These are phyloP conservation scores for Termitomyces sp. DNA, from an alignment of 768 basidiomycete species.

Conservation along the genomic window DNA sequence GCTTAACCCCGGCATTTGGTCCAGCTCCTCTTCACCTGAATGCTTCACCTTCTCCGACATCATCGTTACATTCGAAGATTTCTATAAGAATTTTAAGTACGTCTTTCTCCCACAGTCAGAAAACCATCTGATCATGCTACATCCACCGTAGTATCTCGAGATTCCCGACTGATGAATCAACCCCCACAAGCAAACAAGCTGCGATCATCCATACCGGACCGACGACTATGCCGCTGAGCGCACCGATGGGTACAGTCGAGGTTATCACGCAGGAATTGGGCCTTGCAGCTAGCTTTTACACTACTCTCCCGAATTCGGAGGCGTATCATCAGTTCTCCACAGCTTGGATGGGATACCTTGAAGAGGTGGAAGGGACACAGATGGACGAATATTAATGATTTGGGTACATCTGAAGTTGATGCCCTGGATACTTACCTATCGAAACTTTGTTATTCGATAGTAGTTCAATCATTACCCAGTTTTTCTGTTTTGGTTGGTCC, in stretches of 20 bases:
- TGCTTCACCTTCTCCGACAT: slow-evolving; percentile 13
- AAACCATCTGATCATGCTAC: neutral
- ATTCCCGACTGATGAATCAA: slow-evolving; percentile 16
- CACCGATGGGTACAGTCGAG: slow-evolving; percentile 9
- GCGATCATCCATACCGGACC: slow-evolving; percentile 31
- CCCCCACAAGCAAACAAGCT: slow-evolving; percentile 23
- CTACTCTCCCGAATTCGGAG: slow-evolving; percentile 15
- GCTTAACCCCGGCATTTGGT: neutral
- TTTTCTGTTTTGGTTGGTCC: too few species aligned
- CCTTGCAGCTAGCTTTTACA: slow-evolving; percentile 28
- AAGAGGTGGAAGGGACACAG: slow-evolving; percentile 6
- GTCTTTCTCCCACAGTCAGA: neutral
- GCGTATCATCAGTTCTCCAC: slow-evolving; percentile 13
- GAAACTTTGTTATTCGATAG: too few species aligned
- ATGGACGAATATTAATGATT: neutral
- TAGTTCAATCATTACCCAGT: too few species aligned
- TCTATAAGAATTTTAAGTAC: slow-evolving; percentile 25
- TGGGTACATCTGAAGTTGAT: too few species aligned
- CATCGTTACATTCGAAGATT: slow-evolving; percentile 26
- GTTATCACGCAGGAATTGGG: slow-evolving; percentile 20
- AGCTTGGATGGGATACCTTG: slow-evolving; percentile 4
- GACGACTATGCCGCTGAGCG: too few species aligned
- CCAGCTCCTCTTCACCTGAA: neutral
- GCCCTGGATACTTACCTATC: too few species aligned
- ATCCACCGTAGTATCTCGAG: slow-evolving; percentile 19